phyloP scores from a whole-genome alignment of 1,139 yeast species.

The Scheffersomyces illinoinensis region DNA sequence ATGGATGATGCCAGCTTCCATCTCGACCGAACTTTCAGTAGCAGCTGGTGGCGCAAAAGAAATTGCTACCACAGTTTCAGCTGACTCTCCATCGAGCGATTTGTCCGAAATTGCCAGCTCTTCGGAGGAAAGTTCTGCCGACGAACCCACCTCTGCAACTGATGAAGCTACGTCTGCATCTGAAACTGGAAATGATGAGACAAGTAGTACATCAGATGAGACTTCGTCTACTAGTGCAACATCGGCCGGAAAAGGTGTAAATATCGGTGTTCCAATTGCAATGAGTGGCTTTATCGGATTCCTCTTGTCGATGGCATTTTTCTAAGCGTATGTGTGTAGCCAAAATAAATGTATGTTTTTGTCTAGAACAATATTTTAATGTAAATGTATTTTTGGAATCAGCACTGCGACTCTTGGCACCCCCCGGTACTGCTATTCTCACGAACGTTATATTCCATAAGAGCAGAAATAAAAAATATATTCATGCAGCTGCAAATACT shows the following conservation, averaged over 20 bases:
- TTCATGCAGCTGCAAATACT: background rate
- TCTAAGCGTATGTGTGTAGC: background rate
- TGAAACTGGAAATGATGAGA: slow-evolving; percentile 46
- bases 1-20: slow-evolving; percentile 48
- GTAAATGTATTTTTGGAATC: background rate
- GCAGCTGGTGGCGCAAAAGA: slow-evolving; percentile 26
- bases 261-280: background rate
- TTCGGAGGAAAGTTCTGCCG: background rate
- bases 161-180: slow-evolving; percentile 53
- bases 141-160: slow-evolving; percentile 24
- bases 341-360: background rate
- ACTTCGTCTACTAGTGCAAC: background rate
- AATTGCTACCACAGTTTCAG: slow-evolving; percentile 12
- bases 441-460: background rate
- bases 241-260: background rate
- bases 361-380: background rate
- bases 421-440: background rate
- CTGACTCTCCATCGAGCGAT: slow-evolving; percentile 4
- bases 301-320: background rate
- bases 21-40: slow-evolving; percentile 29
- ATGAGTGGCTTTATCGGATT: background rate
- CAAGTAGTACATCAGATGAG: background rate
- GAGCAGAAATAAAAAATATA: background rate
- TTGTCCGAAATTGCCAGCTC: background rate
- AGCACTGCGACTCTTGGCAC: background rate